These are phyloP conservation scores for Pleurotus eryngii DNA, from an alignment of 768 basidiomycete species.

Conservation along the genomic window DNA sequence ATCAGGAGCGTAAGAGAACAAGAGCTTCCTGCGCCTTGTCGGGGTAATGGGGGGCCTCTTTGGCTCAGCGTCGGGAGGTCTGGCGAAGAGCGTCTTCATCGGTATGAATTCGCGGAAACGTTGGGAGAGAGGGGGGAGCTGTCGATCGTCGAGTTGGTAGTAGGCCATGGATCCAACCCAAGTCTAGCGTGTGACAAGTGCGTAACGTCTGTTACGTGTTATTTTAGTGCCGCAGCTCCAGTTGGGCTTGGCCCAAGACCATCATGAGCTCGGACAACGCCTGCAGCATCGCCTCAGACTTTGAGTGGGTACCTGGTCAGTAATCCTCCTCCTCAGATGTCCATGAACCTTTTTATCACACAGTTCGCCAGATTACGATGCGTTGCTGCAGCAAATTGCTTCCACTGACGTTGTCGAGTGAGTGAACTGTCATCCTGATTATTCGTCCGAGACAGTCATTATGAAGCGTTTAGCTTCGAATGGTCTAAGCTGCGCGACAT, in stretches of 20 bases:
- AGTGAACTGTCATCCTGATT: slow-evolving; percentile 17
- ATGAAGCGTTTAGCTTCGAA: slow-evolving; percentile 44
- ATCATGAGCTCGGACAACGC: not conserved
- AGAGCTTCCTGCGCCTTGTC: slow-evolving; percentile 35
- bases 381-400: slow-evolving; percentile 57
- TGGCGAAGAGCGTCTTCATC: slow-evolving; percentile 27
- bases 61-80: slow-evolving; percentile 12
- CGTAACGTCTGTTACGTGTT: not conserved
- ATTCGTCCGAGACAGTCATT: slow-evolving; percentile 5
- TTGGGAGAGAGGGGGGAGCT: slow-evolving; percentile 10
- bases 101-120: slow-evolving; percentile 7
- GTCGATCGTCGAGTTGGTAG: slow-evolving; percentile 19
- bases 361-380: slow-evolving; percentile 49
- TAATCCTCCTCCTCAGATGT: not conserved
- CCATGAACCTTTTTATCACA: too few species aligned
- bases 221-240: not conserved
- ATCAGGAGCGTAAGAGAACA: slow-evolving; percentile 70
- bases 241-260: not conserved
- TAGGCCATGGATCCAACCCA: slow-evolving; percentile 26
- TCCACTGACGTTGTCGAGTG: slow-evolving; percentile 64
- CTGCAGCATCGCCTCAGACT: slow-evolving; percentile 18
- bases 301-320: slow-evolving; percentile 55
- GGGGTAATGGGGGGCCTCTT: slow-evolving; percentile 24
- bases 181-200: slow-evolving; percentile 1
- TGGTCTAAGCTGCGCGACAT: slow-evolving; percentile 70